Base-by-base conservation (phyloP, 225 moss, liverwort and hornwort genomes). In the Climacium dendroides region DNA sequence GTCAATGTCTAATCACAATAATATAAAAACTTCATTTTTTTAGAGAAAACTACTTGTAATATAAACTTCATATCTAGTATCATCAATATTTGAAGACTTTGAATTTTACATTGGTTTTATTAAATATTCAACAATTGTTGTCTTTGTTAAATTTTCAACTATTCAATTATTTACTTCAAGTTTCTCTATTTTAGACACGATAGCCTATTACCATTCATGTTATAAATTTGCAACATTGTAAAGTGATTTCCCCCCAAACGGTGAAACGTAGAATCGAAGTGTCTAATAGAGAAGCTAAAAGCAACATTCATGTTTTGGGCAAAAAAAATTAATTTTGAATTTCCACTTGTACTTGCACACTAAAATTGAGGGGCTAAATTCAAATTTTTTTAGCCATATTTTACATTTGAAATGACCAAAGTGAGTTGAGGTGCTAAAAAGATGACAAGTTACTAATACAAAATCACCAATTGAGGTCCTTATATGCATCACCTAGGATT, bases 211-310 rank as follows among this genome's bases (percentile, higher is more conserved):
- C 1, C 4, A 1, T 22, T 22, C 12, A 23, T 22, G 13, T 22
- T 37, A 12, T 22, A 22, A 6, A 22, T 13, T 67, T 37, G 13
- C 37, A 67, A 20, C 1, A 37, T 66, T 66, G 20, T 66, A 4
- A 11, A n/a, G 35, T 20, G 11, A 66, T 35, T 20, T n/a, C n/a
- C 3, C 1, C 1, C 11, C 2, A n/a, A 20, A n/a, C 1, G 1
- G n/a, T 66, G 6, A n/a, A 11, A 20, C 22, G 6, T n/a, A 11
- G 7, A 66, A n/a, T 66, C n/a, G 6, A 66, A 66, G 6, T 20
- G n/a, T n/a, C 6, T 66, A 20, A 11, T 19, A 66, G 22, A 20
- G 22, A 66, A 66, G n/a, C 11, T n/a, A n/a, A 4, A n/a, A 66
- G 6, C 2, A 66, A n/a, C 6, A n/a, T n/a, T 12, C n/a, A n/a